These are phyloP conservation scores for Curvularia hawaiiensis DNA, from an alignment of 2,329 filamentous ascomycete genomes.

Conservation along the genomic window DNA sequence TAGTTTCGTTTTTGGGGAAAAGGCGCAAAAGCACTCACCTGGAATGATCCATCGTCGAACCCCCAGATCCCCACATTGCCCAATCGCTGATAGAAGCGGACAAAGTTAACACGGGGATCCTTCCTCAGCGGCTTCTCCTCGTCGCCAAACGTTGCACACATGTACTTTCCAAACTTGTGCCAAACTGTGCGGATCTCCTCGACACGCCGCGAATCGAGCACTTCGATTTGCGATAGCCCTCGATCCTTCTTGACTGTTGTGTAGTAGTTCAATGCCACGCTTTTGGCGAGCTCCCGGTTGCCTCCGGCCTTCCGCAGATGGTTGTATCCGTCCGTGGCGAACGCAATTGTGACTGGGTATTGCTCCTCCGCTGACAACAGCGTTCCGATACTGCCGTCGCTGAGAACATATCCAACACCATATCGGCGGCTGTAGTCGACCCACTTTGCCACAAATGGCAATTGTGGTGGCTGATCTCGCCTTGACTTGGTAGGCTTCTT, in stretches of 20 bases:
- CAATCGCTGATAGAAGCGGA: slow-evolving; percentile 81
- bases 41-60: slow-evolving; percentile 79
- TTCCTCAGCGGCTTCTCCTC: slow-evolving; percentile 55
- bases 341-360: slow-evolving; percentile 70
- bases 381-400: slow-evolving; percentile 80
- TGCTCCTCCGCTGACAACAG: slow-evolving; percentile 54
- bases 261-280: slow-evolving; percentile 68
- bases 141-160: slow-evolving; percentile 55
- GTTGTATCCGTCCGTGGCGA: slow-evolving; percentile 72
- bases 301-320: slow-evolving; percentile 73
- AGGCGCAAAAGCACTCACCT: slow-evolving; percentile 55
- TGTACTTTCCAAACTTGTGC: slow-evolving; percentile 76
- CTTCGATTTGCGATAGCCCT: slow-evolving; percentile 67
- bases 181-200: slow-evolving; percentile 62
- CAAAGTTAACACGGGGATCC: slow-evolving; percentile 58
- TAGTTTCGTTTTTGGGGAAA: slow-evolving; percentile 1
- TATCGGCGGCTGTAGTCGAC: slow-evolving; percentile 90
- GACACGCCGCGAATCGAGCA: slow-evolving; percentile 63
- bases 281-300: slow-evolving; percentile 53
- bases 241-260: slow-evolving; percentile 68
- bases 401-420: slow-evolving; percentile 81
- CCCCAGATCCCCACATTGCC: slow-evolving; percentile 83
- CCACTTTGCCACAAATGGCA: slow-evolving; percentile 72
- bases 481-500: slow-evolving; percentile 43
- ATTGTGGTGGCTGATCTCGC: slow-evolving; percentile 58